phyloP scores from a whole-genome alignment of 306 rosid species.

The Prunus mira region DNA sequence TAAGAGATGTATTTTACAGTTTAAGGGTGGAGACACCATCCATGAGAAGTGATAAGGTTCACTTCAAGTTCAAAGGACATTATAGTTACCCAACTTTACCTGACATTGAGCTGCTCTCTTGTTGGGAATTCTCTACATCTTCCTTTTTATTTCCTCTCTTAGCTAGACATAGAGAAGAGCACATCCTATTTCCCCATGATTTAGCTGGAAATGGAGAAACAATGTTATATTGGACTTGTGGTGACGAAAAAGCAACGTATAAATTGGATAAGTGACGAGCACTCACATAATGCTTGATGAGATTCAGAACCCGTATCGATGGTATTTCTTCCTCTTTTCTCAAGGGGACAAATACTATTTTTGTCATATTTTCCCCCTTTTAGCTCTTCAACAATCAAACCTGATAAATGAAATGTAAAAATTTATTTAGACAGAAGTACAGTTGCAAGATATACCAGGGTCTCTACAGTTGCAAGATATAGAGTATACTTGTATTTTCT shows the following conservation, averaged over 20 bases:
- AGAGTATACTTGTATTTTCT: too few species aligned
- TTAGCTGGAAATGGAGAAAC: not conserved
- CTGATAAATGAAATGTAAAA: not conserved
- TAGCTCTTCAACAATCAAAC: conserved; percentile 15
- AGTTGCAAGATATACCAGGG: too few species aligned
- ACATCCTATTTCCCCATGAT: not conserved
- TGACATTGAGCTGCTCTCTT: too few species aligned
- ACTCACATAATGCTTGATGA: conserved; percentile 10
- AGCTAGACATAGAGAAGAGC: not conserved
- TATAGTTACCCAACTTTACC: too few species aligned
- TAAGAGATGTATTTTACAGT: too few species aligned
- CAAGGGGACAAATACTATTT: too few species aligned
- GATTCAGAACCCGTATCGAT: not conserved
- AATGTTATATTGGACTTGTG: not conserved
- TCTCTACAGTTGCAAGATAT: too few species aligned
- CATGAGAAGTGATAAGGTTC: too few species aligned
- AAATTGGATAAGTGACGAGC: not conserved
- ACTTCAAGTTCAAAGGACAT: too few species aligned
- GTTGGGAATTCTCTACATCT: conserved; percentile 15
- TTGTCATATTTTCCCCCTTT: not conserved
- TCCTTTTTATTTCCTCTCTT: conserved; percentile 3
- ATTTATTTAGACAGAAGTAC: not conserved
- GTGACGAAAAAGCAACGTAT: not conserved
- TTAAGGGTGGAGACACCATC: too few species aligned
- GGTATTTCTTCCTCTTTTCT: too few species aligned